phyloP scores from a whole-genome alignment of 1,139 yeast species.

The Tardiomyces blankii region DNA sequence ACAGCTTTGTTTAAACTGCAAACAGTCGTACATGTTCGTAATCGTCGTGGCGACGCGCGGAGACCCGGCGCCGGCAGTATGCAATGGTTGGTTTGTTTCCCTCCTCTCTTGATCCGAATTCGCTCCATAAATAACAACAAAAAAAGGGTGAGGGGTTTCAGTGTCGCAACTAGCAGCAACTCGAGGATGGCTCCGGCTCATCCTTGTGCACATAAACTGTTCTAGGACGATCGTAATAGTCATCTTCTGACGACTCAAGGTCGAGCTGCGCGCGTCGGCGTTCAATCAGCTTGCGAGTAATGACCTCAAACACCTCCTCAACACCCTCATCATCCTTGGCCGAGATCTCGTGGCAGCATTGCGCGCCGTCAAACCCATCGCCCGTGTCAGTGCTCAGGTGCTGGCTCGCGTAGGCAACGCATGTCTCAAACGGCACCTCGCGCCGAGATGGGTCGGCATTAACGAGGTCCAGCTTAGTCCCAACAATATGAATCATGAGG shows the following conservation, averaged over 20 bases:
- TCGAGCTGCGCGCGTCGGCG: slow-evolving; percentile 11
- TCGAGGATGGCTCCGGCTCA: slow-evolving; percentile 17
- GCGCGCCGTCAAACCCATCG: slow-evolving; percentile 17
- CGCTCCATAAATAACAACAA: no score
- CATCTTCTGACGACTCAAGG: slow-evolving; percentile 11
- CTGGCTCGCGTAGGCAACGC: slow-evolving; percentile 26
- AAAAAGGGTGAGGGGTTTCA: no score
- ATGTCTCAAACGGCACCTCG: slow-evolving; percentile 27
- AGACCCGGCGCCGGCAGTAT: no score
- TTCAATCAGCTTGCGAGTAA: slow-evolving; percentile 22
- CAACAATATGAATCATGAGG: slow-evolving; percentile 87
- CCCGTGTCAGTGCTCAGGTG: slow-evolving; percentile 12
- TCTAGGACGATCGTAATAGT: slow-evolving; percentile 15
- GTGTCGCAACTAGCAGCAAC: slow-evolving; percentile 14
- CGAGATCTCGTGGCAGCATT: slow-evolving; percentile 27
- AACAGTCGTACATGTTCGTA: no score
- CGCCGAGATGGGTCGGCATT: slow-evolving; percentile 25
- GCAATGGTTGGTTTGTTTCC: no score
- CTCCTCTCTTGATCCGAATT: no score
- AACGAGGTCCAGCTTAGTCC: slow-evolving; percentile 75
- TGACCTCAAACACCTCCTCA: slow-evolving; percentile 26
- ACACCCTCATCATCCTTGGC: slow-evolving; percentile 29
- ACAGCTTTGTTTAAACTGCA: no score
- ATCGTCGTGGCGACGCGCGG: no score
- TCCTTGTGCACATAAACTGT: slow-evolving; percentile 24